Evolutionary conservation across 352 stramenopile species (phyloP), one percentile per base, ranked within the genome.

Genomic region (Phytophthora macrochlamydospora): DNA sequence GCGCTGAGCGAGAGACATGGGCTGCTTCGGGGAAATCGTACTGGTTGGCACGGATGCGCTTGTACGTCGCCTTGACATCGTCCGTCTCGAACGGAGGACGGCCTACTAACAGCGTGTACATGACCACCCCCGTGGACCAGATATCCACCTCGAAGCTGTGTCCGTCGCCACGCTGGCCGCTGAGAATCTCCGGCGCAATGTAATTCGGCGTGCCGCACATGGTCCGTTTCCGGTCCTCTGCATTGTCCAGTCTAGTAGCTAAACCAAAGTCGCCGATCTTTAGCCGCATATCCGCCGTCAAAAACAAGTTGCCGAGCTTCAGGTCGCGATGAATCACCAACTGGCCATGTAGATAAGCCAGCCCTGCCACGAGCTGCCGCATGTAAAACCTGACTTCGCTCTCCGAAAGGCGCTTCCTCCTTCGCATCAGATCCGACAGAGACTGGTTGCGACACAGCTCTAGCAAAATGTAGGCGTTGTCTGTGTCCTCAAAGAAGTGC

Each of bases 61-160:
- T 97, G 79, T 99, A 99, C 0, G 97, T 99, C 45, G 96, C 88
- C 63, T 99, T 99, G 13, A 99, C 97, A 68, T 99, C 97, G 40
- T 95, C 93, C 5, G 94, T 97, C 77, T 99, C 96, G 59, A 99
- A 99, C 0, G 97, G 97, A 14, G 97, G 97, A n/a, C 96, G 96
- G 5, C 97, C 97, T 4, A 99, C 93, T 2, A 99, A 79, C 56
- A 98, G 78, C 5, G 97, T 99, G 79, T 98, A 99, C 71, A 99
- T 93, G 67, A 99, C 97, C 6, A 99, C 97, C 37, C 97, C 97
- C 58, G 93, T 98, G 3, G 94, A 98, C 97, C 97, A 99, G 40
- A 99, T 92, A 71, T 99, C 97, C 4, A 99, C 97, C 70, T 99
- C 94, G 70, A 99, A 99, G 62, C 94, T 99, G 79, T 99, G 97